Conservation (phyloP, 2,329 filamentous ascomycete species). For the Cryphonectria japonica region DNA sequence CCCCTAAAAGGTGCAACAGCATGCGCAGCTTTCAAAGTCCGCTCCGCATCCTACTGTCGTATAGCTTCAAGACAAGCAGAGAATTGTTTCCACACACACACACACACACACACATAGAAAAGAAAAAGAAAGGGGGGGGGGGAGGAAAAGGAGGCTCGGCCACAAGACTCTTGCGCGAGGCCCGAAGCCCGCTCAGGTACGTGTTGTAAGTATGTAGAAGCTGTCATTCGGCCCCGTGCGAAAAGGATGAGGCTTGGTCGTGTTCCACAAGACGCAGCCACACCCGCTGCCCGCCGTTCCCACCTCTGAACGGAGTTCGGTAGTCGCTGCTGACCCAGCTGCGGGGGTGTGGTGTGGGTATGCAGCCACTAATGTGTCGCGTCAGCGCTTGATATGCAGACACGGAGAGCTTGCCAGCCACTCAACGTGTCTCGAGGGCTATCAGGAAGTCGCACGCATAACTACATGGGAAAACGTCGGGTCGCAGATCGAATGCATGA, state of each 20-base stretch:
- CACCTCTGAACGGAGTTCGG: constrained; percentile 12
- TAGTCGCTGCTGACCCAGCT: background rate
- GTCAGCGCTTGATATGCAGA: background rate
- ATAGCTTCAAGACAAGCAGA: background rate
- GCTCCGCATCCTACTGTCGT: background rate
- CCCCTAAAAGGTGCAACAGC: background rate
- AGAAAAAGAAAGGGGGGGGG: too few relatives aligned
- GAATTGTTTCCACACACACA: too few relatives aligned
- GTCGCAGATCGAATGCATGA: background rate
- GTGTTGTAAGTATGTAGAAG: background rate
- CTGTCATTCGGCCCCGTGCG: background rate
- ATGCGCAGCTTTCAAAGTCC: background rate
- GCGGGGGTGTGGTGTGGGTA: background rate
- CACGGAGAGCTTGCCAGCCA: background rate
- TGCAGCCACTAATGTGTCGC: background rate
- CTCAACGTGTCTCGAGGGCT: background rate
- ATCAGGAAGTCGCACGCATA: background rate
- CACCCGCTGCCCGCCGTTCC: background rate
- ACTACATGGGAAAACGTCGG: background rate
- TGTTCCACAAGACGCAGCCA: background rate
- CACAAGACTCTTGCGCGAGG: background rate
- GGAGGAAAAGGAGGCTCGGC: background rate
- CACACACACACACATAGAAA: too few relatives aligned
- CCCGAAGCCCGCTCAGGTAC: background rate
- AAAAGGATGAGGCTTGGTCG: background rate